These are phyloP conservation scores for Deinandra increscens DNA, from an alignment of 129 eudicot species.

Conservation along the genomic window DNA sequence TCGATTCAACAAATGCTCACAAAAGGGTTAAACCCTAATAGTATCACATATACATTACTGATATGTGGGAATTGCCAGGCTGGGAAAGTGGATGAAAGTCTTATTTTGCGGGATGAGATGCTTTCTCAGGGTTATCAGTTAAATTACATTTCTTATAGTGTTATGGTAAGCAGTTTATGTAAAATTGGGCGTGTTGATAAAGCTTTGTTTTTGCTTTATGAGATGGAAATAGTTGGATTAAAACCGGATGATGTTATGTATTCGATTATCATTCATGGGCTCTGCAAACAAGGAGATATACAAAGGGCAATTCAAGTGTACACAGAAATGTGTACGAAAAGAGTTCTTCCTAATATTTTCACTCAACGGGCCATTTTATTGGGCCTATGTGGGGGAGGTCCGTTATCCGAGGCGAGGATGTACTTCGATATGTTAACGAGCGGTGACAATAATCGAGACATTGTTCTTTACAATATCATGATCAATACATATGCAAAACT, in stretches of 20 bases:
- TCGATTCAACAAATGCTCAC: constrained; percentile 41
- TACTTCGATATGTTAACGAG: constrained; percentile 49
- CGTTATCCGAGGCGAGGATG: constrained; percentile 56
- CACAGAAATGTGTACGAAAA: constrained; percentile 47
- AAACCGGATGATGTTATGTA: constrained; percentile 65
- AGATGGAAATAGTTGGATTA: constrained; percentile 50
- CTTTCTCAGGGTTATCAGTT: constrained; percentile 49
- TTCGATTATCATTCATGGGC: constrained; percentile 64
- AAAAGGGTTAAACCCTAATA: constrained; percentile 50
- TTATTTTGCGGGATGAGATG: constrained; percentile 65
- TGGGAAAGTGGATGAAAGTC: constrained; percentile 59
- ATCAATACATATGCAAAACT: constrained; percentile 68
- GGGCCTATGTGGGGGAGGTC: constrained; percentile 50
- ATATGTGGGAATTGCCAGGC: constrained; percentile 73
- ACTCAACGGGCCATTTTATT: constrained; percentile 49
- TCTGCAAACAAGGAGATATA: constrained; percentile 73
- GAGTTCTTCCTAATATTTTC: constrained; percentile 37
- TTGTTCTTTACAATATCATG: constrained; percentile 76
- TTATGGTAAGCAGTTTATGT: constrained; percentile 67
- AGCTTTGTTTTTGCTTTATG: constrained; percentile 55
- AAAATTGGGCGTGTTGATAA: constrained; percentile 56
- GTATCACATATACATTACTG: constrained; percentile 53
- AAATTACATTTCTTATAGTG: constrained; percentile 48
- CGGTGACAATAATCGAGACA: constrained; percentile 35
- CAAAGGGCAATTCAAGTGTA: constrained; percentile 55